Percentiles rank a stretch among this genome's conserved stretches.
Conservation (phyloP, 805 yeast genomes). For the Torulaspora delbrueckii region DNA sequence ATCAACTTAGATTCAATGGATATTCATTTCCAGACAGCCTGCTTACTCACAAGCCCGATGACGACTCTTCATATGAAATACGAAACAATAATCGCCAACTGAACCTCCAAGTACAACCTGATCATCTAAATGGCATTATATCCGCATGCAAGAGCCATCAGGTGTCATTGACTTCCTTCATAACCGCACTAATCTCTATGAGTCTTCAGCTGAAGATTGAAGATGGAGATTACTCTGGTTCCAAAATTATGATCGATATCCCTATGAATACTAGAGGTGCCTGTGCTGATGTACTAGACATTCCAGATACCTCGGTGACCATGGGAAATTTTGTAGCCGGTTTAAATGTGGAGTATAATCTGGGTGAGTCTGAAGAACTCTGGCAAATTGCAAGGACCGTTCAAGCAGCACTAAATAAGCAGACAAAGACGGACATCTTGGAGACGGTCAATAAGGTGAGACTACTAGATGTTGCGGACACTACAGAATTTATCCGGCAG, state of each 20-base stretch:
- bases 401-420: conserved; percentile 4
- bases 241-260: conserved; percentile 13
- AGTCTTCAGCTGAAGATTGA: conserved; percentile 1
- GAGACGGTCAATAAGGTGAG: conserved; percentile 19
- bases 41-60: neutral
- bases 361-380: conserved; percentile 2
- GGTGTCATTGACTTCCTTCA: conserved; percentile 24
- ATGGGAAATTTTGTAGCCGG: conserved; percentile 28
- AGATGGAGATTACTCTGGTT: conserved; percentile 8
- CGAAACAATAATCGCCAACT: conserved; percentile 23
- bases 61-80: conserved; percentile 6
- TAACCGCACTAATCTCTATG: conserved; percentile 17
- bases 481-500: conserved; percentile 15
- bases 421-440: conserved; percentile 7
- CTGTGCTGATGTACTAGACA: conserved; percentile 9
- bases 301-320: conserved; percentile 7
- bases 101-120: conserved; percentile 12
- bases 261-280: conserved; percentile 28
- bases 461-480: conserved; percentile 23
- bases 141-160: conserved; percentile 19
- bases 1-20: conserved; percentile 18
- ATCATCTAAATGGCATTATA: conserved; percentile 13
- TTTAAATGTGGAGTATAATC: conserved; percentile 9
- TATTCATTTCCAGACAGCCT: conserved; percentile 18
- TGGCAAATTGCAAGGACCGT: conserved; percentile 20